Percentiles rank a stretch among this genome's conserved stretches.
phyloP scores from a whole-genome alignment of 148 eudicot species.

The Arctostaphylos glauca region DNA sequence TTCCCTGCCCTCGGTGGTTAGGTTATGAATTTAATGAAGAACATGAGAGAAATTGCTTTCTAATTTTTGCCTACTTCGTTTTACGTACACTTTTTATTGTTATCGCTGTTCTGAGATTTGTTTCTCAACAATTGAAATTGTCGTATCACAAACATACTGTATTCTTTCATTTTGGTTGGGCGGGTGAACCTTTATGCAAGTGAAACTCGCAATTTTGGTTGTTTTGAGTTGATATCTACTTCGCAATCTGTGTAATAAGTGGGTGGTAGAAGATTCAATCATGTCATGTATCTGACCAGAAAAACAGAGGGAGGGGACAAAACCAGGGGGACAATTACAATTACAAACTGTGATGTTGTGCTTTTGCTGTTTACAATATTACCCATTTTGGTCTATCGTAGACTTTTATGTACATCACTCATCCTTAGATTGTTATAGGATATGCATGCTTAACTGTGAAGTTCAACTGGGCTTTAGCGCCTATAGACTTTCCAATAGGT shows the following conservation, averaged over 20 bases:
- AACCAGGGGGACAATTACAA: too few relatives aligned
- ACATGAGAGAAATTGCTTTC: neutral
- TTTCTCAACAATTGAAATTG: neutral
- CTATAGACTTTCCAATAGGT: too few relatives aligned
- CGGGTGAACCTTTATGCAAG: neutral
- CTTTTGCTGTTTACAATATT: too few relatives aligned
- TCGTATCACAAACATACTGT: neutral
- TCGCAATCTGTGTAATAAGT: neutral
- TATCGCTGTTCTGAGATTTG: neutral
- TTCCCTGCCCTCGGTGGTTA: conserved; percentile 4
- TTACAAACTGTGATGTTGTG: too few relatives aligned
- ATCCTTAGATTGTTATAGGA: too few relatives aligned
- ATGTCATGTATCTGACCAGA: neutral
- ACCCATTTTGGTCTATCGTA: too few relatives aligned
- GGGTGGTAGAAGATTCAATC: neutral
- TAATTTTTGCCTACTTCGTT: conserved; percentile 10
- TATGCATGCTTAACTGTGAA: too few relatives aligned
- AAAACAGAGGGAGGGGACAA: too few relatives aligned
- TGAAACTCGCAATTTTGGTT: neutral
- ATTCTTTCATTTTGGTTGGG: conserved; percentile 3
- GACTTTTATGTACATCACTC: too few relatives aligned
- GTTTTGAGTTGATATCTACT: neutral
- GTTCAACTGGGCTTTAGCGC: too few relatives aligned
- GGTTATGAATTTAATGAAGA: neutral
- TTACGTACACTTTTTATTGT: neutral